Evolutionary conservation across 2,329 filamentous ascomycete genomes (phyloP), one percentile per base, ranked within the genome.

Genomic region (Diaporthe nobilis): DNA sequence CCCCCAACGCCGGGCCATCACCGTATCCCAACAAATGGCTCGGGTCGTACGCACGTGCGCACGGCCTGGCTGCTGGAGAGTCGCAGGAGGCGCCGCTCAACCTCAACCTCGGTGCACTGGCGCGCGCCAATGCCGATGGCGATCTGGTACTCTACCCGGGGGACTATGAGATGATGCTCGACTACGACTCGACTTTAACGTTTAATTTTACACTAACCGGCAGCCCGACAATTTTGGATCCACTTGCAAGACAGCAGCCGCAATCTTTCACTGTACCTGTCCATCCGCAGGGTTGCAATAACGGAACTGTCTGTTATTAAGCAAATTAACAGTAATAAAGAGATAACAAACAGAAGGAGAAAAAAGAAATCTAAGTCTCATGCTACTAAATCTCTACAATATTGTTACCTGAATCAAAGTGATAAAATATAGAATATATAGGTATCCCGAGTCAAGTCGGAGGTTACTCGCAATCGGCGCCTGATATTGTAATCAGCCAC

Each of bases 1-100:
- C 55, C 4, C 55, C 55, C 20, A 58, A 34, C 10, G 55, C 55
- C 28, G 55, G 55, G 3, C 55, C 55, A n/a, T 37, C 55, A 20
- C 55, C 55, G 31, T 58, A 37, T 20, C 55, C 55, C 9, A 58
- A 58, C 31, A 58, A 58, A 20, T 58, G 55, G 55, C 55, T 58
- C 10, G 55, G 37, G 28, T 58, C 55, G 9, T 58, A 58, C 55
- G 55, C 55, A 10, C 55, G 55, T 13, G 55, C 34, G 31, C 55
- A 58, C 55, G 55, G 20, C 31, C 31, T 58, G 4, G 55, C 31
- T n/a, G 17, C 31, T 37, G 55, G 55, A 12, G 31, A 58, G 8
- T 34, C 55, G 31, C 31, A n/a, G 20, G 55, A 37, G 31, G 55
- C 37, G 9, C 17, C 31, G 20, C 55, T 58, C 4, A 37, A 5